These are phyloP conservation scores for Aristolochia contorta DNA, from an alignment of 164 flowering plant genomes.

Conservation along the genomic window DNA sequence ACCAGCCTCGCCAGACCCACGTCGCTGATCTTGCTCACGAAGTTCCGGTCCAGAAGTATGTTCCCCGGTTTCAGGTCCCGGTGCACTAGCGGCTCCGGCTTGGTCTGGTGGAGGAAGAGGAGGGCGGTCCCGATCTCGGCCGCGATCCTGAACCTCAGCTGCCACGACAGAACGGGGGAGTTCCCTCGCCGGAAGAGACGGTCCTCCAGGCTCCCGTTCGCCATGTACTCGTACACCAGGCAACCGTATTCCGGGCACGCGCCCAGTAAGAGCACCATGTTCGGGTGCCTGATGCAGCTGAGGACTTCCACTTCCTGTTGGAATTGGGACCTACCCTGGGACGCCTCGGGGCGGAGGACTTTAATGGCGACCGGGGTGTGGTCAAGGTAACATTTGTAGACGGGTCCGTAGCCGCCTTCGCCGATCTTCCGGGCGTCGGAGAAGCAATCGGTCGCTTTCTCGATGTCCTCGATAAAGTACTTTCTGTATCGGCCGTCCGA, in stretches of 20 bases:
- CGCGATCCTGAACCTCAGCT: constrained; percentile 47
- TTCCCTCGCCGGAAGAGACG: constrained; percentile 46
- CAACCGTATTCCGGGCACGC: constrained; percentile 76
- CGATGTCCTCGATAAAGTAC: constrained; percentile 64
- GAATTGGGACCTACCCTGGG: constrained; percentile 74
- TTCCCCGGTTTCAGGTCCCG: constrained; percentile 66
- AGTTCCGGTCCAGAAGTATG: constrained; percentile 59
- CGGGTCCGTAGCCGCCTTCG: constrained; percentile 83
- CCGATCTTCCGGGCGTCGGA: constrained; percentile 49
- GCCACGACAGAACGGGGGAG: constrained; percentile 51
- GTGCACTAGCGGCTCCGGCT: constrained; percentile 69
- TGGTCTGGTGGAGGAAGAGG: constrained; percentile 68
- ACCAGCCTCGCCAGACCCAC: constrained; percentile 70
- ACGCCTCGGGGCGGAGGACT: constrained; percentile 71
- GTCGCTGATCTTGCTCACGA: constrained; percentile 62
- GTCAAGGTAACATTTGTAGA: constrained; percentile 49
- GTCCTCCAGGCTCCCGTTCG: constrained; percentile 67
- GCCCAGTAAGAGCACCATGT: constrained; percentile 81
- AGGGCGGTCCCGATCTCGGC: constrained; percentile 63
- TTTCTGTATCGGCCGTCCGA: constrained; percentile 44
- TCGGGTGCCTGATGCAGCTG: constrained; percentile 70
- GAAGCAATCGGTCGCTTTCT: constrained; percentile 50
- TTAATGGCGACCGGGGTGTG: constrained; percentile 68
- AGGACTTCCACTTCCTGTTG: constrained; percentile 75
- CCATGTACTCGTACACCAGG: constrained; percentile 70